Conservation (phyloP, 2,329 filamentous ascomycete species). For the Rutstroemia sp. region DNA sequence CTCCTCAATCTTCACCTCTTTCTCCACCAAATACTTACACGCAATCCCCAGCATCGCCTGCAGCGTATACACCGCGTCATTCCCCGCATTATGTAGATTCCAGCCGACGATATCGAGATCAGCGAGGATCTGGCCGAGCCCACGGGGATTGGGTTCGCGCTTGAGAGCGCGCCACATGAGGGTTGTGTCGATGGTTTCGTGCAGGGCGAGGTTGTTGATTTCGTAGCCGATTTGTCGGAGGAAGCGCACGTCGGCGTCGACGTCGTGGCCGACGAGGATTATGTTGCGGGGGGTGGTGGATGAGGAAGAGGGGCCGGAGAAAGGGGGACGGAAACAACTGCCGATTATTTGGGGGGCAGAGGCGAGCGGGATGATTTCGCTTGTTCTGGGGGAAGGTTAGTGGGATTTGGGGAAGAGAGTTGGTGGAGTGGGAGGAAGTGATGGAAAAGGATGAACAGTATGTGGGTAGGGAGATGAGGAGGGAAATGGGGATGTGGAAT, state of each 20-base stretch:
- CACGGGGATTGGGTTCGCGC: constrained; percentile 43
- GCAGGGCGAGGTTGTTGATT: constrained; percentile 42
- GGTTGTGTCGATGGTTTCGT: constrained; percentile 67
- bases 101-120: constrained; percentile 55
- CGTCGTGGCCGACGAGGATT: constrained; percentile 73
- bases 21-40: constrained; percentile 30
- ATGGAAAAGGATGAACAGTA: not conserved
- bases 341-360: constrained; percentile 41
- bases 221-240: constrained; percentile 60
- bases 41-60: constrained; percentile 62
- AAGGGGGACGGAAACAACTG: constrained; percentile 50
- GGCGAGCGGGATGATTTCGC: constrained; percentile 44
- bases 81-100: constrained; percentile 80
- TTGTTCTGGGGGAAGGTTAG: constrained; percentile 32
- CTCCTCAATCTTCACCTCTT: constrained; percentile 8
- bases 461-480: too few relatives aligned
- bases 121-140: constrained; percentile 53
- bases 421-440: not conserved
- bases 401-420: not conserved
- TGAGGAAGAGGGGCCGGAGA: constrained; percentile 30
- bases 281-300: constrained; percentile 42
- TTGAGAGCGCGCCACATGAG: constrained; percentile 59
- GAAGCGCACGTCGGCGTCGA: constrained; percentile 59
- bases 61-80: constrained; percentile 76
- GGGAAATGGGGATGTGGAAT: too few relatives aligned